Base-by-base conservation (phyloP, 2,329 filamentous ascomycete species). In the Fusarium chuoi region DNA sequence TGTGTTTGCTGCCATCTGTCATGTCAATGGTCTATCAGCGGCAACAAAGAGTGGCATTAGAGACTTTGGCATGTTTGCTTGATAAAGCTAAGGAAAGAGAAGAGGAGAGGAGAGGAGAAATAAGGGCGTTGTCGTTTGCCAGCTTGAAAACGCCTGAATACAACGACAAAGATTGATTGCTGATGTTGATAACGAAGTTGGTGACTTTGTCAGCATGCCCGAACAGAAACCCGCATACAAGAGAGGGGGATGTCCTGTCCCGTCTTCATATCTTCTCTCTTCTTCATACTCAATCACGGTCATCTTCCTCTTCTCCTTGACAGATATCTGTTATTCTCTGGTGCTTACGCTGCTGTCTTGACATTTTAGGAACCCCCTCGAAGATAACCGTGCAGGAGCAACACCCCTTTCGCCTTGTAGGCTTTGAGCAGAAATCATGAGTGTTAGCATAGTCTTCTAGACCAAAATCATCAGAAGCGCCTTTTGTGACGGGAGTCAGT, bases 41-140 rank as follows among this genome's bases (percentile, higher is more conserved):
- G 56, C 15, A 51, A 73, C 56, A 68, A 71, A 68, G 49, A 39
- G 15, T 26, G 33, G 8, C 20, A 48, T 48, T 38, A 30, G 7
- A 11, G 15, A 4, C 41, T 70, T 73, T 65, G 55, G 41, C 41
- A 10, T 15, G 58, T 59, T 73, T 72, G 49, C 22, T 42, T 30
- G n/a, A n/a, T 10, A 28, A 51, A 30, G 33, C n/a, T 22, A 52
- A 59, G 22, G 35, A 38, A 28, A 28, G 24, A 30, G 36, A 24
- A 44, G 39, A 49, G 33, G 7, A 28, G 28, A 28, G 28, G 7
- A 28, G 28, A 36, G 41, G 44, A 17, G 22, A 51, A 51, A 35
- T 20, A 44, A 24, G 46, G 52, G 9, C n/a, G 12, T 22, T 58
- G 17, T 35, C 30, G 65, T 73, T 73, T 73, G 52, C 36, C 33